These are phyloP conservation scores for Lipomyces chichibuensis DNA, from an alignment of 805 yeast species.

Conservation along the genomic window DNA sequence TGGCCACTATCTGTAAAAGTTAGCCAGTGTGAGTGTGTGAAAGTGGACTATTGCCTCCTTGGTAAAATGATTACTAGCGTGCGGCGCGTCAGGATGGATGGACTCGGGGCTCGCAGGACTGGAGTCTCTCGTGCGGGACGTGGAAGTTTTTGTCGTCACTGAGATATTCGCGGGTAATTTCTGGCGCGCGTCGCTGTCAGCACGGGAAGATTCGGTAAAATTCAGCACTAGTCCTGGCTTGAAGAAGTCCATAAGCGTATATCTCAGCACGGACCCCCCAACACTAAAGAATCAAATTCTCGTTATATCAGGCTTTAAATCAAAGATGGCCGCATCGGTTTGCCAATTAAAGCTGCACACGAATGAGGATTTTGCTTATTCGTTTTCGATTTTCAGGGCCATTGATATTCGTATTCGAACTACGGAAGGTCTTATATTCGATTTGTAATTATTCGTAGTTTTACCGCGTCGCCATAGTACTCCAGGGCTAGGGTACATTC, in stretches of 20 bases:
- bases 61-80: background rate
- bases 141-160: background rate
- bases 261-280: slow-evolving; percentile 10
- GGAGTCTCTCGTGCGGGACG: too few species aligned
- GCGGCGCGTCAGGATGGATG: background rate
- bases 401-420: too few species aligned
- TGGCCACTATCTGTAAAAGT: background rate
- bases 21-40: background rate
- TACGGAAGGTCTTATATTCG: too few species aligned
- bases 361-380: too few species aligned
- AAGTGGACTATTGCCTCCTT: background rate
- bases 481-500: too few species aligned
- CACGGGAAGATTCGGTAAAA: background rate
- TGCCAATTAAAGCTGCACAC: too few species aligned
- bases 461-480: too few species aligned
- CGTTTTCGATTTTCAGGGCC: too few species aligned
- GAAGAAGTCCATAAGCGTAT: background rate
- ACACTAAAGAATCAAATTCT: background rate
- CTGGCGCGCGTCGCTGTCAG: background rate
- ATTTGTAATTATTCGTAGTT: too few species aligned
- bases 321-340: too few species aligned
- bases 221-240: background rate
- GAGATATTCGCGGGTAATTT: background rate
- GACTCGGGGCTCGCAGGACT: background rate
- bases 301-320: too few species aligned